Base-by-base conservation (phyloP, 163 green algal genomes). In the Chlorella variabilis region DNA sequence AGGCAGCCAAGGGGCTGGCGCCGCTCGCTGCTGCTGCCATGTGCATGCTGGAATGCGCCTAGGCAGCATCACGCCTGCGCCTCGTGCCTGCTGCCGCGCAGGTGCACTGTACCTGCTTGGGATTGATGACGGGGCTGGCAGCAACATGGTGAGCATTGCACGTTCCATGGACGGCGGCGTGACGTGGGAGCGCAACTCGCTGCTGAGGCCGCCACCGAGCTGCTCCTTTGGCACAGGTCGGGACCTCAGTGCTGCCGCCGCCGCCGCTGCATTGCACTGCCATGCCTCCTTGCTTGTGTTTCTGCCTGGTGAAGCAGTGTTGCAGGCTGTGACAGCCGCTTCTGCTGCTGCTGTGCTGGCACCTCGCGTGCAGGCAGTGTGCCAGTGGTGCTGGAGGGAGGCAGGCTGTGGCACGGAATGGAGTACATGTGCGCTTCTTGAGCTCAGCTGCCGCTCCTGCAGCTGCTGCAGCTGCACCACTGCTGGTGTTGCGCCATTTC, bases 281-380 rank as follows among this genome's bases (percentile, higher is more conserved):
- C n/a, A n/a, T n/a, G n/a, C n/a, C n/a, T n/a, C n/a, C n/a, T n/a
- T n/a, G n/a, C n/a, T n/a, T n/a, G n/a, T n/a, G n/a, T n/a, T n/a
- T n/a, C n/a, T n/a, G n/a, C n/a, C n/a, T n/a, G n/a, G n/a, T n/a
- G n/a, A n/a, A n/a, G n/a, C n/a, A n/a, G n/a, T n/a, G n/a, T n/a
- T n/a, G n/a, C n/a, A n/a, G n/a, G n/a, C n/a, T n/a, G n/a, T n/a
- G n/a, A 54, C 45, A 23, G 45, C 45, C 45, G 45, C 45, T 54
- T 11, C 15, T 54, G 11, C 11, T 54, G 45, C n/a, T n/a, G n/a
- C n/a, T n/a, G n/a, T n/a, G n/a, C n/a, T n/a, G n/a, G n/a, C n/a
- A n/a, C n/a, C n/a, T n/a, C n/a, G n/a, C n/a, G n/a, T n/a, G 71
- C 81, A 85, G 81, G 81, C 33, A n/a, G 63, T 4, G 66, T 85